phyloP scores from a whole-genome alignment of 352 stramenopile genomes.

The Hyphochytrium catenoides region DNA sequence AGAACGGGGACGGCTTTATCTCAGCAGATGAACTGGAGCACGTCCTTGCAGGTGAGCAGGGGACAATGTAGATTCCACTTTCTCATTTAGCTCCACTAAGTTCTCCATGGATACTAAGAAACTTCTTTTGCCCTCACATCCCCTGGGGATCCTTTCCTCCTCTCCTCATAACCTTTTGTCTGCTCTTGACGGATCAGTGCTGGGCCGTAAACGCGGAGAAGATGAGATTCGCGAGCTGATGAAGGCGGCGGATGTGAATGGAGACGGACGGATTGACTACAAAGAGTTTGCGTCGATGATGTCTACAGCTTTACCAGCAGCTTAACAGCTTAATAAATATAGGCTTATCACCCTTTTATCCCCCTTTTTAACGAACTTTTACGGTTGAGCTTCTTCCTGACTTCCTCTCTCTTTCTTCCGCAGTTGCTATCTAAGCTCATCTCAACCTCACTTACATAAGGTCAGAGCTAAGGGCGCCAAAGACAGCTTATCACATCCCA shows the following conservation, averaged over 20 bases:
- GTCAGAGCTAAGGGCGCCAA: no score
- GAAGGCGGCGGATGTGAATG: conserved; percentile 38
- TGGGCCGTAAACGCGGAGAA: conserved; percentile 3
- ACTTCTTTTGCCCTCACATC: no score
- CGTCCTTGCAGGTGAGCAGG: conserved; percentile 27
- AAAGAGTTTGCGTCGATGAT: conserved; percentile 27
- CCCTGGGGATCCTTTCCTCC: no score
- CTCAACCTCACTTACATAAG: no score
- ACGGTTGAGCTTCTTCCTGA: no score
- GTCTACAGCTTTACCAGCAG: no score
- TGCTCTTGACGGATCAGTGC: conserved; percentile 4
- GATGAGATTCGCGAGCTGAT: conserved; percentile 32
- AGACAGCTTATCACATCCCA: no score
- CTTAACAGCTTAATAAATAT: no score
- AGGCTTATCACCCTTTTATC: no score
- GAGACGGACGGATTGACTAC: conserved; percentile 59
- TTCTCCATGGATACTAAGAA: conserved; percentile 6
- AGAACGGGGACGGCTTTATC: conserved; percentile 38
- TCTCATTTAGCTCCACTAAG: conserved; percentile 1
- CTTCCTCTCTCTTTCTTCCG: no score
- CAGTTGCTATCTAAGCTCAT: no score
- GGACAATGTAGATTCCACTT: conserved; percentile 12
- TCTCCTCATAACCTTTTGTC: not conserved
- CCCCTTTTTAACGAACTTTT: no score
- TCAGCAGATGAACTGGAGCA: conserved; percentile 28